phyloP scores from a whole-genome alignment of 1,284 basidiomycete species.

The Rhodotorula sp. region DNA sequence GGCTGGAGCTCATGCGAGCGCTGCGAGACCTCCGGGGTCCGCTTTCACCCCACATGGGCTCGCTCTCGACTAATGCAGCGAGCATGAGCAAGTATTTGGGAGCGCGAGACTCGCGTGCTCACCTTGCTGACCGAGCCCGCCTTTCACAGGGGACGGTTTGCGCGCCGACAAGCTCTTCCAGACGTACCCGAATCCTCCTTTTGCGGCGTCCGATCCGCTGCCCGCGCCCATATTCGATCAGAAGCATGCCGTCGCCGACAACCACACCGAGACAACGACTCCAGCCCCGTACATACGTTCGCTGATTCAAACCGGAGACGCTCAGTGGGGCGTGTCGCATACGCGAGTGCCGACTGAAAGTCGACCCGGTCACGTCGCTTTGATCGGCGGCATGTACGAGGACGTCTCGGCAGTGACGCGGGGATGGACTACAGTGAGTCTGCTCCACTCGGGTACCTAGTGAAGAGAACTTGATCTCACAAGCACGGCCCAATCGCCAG shows the following conservation, averaged over 20 bases:
- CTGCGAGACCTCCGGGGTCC: not conserved
- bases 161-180: slow-evolving; percentile 77
- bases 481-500: slow-evolving; percentile 63
- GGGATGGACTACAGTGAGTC: slow-evolving; percentile 55
- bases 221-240: slow-evolving; percentile 9
- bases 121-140: not conserved
- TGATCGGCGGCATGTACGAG: slow-evolving; percentile 91
- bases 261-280: slow-evolving; percentile 48
- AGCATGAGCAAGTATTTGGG: too few relatives aligned
- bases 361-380: slow-evolving; percentile 79
- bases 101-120: too few relatives aligned
- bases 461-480: slow-evolving; percentile 40
- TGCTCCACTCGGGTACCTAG: too few relatives aligned
- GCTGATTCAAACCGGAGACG: slow-evolving; percentile 61
- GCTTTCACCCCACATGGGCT: not conserved
- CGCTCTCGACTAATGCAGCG: not conserved
- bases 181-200: slow-evolving; percentile 60
- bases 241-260: slow-evolving; percentile 2
- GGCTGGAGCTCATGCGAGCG: not conserved
- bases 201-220: slow-evolving; percentile 55
- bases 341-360: slow-evolving; percentile 86
- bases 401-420: slow-evolving; percentile 80
- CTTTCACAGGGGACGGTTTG: slow-evolving; percentile 64
- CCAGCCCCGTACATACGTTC: slow-evolving; percentile 74
- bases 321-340: slow-evolving; percentile 79